Evolutionary conservation across 179 eudicot genomes (phyloP).

Genomic region (Spergularia azorica): DNA sequence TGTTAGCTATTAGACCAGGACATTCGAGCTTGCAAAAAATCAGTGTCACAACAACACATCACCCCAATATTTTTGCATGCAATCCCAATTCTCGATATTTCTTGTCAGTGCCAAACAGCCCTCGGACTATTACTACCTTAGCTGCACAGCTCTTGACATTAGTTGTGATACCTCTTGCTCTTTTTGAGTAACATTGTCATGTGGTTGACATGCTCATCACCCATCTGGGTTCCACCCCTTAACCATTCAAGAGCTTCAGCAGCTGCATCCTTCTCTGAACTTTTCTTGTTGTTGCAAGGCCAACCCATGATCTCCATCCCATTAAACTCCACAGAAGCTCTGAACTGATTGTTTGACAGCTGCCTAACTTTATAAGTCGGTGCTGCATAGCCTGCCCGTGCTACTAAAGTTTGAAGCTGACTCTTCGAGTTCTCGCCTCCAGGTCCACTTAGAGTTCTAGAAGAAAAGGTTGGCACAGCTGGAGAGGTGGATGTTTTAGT

Average conservation of each 20-base stretch:
- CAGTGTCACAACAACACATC: too few relatives aligned
- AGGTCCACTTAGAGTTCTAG: conserved; percentile 15
- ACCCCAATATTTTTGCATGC: too few relatives aligned
- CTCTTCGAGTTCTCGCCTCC: conserved; percentile 74
- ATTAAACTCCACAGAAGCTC: conserved; percentile 61
- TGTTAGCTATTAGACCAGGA: too few relatives aligned
- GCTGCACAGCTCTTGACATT: neutral
- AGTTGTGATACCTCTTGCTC: conserved; percentile 44
- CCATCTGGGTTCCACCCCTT: conserved; percentile 62
- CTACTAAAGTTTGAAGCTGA: conserved; percentile 73
- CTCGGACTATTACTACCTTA: neutral
- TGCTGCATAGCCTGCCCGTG: conserved; percentile 70
- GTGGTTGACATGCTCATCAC: conserved; percentile 46
- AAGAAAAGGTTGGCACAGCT: conserved; percentile 13
- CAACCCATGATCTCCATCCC: conserved; percentile 75
- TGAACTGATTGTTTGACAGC: conserved; percentile 65
- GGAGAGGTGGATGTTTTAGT: conserved; percentile 40
- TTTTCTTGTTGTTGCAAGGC: conserved; percentile 74
- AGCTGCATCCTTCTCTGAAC: conserved; percentile 90
- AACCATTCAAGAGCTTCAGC: conserved; percentile 78
- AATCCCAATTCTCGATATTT: neutral
- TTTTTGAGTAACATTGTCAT: conserved; percentile 67
- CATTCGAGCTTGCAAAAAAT: too few relatives aligned
- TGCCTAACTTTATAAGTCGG: conserved; percentile 72
- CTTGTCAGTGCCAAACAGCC: neutral